phyloP scores from a whole-genome alignment of 257 asterid genomes.

The Capsicum rhomboideum region DNA sequence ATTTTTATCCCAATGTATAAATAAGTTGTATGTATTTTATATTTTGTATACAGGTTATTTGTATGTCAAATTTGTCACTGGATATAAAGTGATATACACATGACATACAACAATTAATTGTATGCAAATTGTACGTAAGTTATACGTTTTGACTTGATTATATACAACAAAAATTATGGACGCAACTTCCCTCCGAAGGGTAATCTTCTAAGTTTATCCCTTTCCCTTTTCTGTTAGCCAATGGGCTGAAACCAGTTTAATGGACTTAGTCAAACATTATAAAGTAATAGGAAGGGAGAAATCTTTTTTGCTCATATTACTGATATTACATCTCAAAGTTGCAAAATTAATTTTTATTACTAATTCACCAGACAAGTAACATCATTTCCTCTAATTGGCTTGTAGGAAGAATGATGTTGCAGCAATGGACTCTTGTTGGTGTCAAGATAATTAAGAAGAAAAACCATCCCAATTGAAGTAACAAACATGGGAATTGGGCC shows the following conservation, averaged over 20 bases:
- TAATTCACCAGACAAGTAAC: background rate
- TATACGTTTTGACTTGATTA: too few relatives aligned
- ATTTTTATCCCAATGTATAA: background rate
- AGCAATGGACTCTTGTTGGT: background rate
- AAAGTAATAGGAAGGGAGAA: background rate
- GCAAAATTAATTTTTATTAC: background rate
- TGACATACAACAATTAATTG: background rate
- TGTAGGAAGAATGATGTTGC: background rate
- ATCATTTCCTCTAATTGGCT: background rate
- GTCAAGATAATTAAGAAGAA: background rate
- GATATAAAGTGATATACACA: background rate
- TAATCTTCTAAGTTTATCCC: too few relatives aligned
- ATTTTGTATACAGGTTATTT: background rate
- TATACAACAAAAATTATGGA: too few relatives aligned
- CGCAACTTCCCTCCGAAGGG: too few relatives aligned
- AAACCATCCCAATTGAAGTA: constrained; percentile 4
- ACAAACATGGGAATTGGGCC: constrained; percentile 39
- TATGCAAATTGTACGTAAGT: too few relatives aligned
- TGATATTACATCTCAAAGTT: background rate
- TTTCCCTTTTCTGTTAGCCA: background rate
- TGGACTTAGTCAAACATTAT: background rate
- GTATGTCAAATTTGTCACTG: background rate
- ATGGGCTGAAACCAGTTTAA: background rate
- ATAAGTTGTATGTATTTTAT: too few relatives aligned
- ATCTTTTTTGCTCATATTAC: background rate